phyloP scores from a whole-genome alignment of 2,329 filamentous ascomycete species.

The Aspergillus ustus region DNA sequence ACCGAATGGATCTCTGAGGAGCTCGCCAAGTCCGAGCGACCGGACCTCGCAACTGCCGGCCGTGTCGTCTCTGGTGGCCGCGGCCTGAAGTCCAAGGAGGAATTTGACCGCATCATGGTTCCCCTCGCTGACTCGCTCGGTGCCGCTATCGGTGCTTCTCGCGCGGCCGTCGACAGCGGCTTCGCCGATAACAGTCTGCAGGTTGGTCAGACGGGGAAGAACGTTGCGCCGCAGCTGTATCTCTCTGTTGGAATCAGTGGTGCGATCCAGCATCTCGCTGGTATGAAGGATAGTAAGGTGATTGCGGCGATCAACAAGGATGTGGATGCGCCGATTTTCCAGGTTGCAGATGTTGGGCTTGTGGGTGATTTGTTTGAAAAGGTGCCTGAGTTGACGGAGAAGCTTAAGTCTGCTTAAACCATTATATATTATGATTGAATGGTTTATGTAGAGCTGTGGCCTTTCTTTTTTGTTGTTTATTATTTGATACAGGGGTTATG shows the following conservation, averaged over 20 bases:
- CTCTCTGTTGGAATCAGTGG: constrained; percentile 95
- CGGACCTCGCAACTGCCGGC: constrained; percentile 86
- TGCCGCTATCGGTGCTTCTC: constrained; percentile 92
- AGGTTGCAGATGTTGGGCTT: constrained; percentile 92
- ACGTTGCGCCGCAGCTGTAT: constrained; percentile 94
- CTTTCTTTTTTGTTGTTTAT: constrained; percentile 4
- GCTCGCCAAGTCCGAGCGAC: constrained; percentile 88
- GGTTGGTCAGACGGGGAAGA: constrained; percentile 98
- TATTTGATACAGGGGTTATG: constrained; percentile 3
- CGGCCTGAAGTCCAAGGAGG: constrained; percentile 95
- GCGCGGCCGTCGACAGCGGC: constrained; percentile 93
- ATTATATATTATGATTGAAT: constrained; percentile 24
- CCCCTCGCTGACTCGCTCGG: constrained; percentile 90
- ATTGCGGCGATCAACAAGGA: constrained; percentile 99
- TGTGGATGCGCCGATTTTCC: constrained; percentile 94
- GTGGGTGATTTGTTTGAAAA: constrained; percentile 96
- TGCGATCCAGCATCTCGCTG: constrained; percentile 95
- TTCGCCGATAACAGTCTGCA: constrained; percentile 98
- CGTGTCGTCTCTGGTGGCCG: constrained; percentile 92
- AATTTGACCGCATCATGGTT: constrained; percentile 91
- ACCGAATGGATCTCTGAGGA: constrained; percentile 95
- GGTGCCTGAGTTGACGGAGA: constrained; percentile 94
- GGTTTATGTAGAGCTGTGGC: neutral
- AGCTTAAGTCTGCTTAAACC: constrained; percentile 65
- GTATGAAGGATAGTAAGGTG: constrained; percentile 99